Evolutionary conservation across 78 protist genomes (phyloP).

Genomic region (Isochrysis galbana): DNA sequence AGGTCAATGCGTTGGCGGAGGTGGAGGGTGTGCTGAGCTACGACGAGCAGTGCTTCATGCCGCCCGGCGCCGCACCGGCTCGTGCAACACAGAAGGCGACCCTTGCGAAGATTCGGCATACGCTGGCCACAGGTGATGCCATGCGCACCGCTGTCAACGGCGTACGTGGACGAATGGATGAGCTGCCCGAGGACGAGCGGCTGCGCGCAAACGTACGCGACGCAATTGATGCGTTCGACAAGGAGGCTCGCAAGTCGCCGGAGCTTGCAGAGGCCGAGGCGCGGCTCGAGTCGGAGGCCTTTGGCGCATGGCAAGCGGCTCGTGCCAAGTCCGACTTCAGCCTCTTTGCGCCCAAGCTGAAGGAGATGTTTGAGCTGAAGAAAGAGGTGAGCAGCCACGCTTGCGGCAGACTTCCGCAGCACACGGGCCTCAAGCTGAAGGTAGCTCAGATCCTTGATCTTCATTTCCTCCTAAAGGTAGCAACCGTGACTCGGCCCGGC

Average conservation of each 20-base stretch:
- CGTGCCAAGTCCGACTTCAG: not conserved
- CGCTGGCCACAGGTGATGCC: not conserved
- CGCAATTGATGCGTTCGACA: not conserved
- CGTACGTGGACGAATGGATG: not conserved
- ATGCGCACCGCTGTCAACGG: not conserved
- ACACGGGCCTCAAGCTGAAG: not conserved
- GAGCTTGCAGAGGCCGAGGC: not conserved
- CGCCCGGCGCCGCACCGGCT: slow-evolving; percentile 12
- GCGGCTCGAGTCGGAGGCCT: not conserved
- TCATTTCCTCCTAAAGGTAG: no score
- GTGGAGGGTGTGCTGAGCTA: not conserved
- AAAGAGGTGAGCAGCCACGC: not conserved
- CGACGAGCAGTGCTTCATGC: slow-evolving; percentile 30
- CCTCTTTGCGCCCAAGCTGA: not conserved
- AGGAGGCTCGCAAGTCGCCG: not conserved
- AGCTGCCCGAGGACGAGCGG: not conserved
- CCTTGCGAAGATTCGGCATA: slow-evolving; percentile 4
- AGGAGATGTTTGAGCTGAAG: not conserved
- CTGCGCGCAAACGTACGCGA: slow-evolving; percentile 24
- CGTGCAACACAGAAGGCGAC: slow-evolving; percentile 31
- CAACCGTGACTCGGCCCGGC: not conserved
- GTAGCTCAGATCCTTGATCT: not conserved
- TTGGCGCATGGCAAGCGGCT: not conserved
- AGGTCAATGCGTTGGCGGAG: not conserved
- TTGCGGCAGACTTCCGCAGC: not conserved